These are phyloP conservation scores for Monosporascus sp. DNA, from an alignment of 2,329 filamentous ascomycete genomes.

Conservation along the genomic window DNA sequence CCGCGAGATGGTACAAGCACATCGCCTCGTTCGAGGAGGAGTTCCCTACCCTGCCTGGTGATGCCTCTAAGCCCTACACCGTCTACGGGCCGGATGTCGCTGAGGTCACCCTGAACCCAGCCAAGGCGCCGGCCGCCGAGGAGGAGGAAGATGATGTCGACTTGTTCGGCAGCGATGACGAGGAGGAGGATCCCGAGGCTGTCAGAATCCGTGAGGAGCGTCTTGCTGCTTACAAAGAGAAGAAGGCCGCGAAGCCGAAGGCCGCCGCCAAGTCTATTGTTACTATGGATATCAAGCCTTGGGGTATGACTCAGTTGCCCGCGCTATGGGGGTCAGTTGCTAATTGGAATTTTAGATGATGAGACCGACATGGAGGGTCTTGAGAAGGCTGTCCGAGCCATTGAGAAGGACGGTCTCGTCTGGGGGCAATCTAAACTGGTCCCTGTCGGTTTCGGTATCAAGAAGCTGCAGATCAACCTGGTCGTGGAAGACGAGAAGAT, in stretches of 20 bases:
- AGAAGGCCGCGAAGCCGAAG: conserved; percentile 95
- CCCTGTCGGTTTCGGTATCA: conserved; percentile 92
- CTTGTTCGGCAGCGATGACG: conserved; percentile 87
- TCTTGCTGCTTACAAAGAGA: conserved; percentile 89
- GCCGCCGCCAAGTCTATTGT: conserved; percentile 91
- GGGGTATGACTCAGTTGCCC: conserved; percentile 63
- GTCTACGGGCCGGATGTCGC: conserved; percentile 82
- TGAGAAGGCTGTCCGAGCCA: conserved; percentile 72
- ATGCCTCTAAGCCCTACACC: conserved; percentile 82
- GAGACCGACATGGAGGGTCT: conserved; percentile 87
- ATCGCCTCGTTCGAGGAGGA: conserved; percentile 88
- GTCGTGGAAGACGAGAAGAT: conserved; percentile 97
- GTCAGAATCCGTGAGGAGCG: conserved; percentile 80
- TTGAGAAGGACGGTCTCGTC: conserved; percentile 89
- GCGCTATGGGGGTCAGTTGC: not conserved
- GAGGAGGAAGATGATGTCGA: conserved; percentile 84
- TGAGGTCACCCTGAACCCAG: conserved; percentile 77
- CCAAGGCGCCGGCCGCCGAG: conserved; percentile 66
- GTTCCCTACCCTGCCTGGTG: conserved; percentile 85
- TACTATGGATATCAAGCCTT: conserved; percentile 95
- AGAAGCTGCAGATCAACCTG: conserved; percentile 98
- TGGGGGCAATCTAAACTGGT: conserved; percentile 93
- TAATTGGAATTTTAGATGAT: conserved; percentile 55
- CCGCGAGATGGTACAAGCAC: conserved; percentile 98
- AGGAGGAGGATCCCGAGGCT: conserved; percentile 90